Evolutionary conservation across 768 basidiomycete species (phyloP), one percentile per base, ranked within the genome.

Genomic region (Sistotremastrum niveocremeum): DNA sequence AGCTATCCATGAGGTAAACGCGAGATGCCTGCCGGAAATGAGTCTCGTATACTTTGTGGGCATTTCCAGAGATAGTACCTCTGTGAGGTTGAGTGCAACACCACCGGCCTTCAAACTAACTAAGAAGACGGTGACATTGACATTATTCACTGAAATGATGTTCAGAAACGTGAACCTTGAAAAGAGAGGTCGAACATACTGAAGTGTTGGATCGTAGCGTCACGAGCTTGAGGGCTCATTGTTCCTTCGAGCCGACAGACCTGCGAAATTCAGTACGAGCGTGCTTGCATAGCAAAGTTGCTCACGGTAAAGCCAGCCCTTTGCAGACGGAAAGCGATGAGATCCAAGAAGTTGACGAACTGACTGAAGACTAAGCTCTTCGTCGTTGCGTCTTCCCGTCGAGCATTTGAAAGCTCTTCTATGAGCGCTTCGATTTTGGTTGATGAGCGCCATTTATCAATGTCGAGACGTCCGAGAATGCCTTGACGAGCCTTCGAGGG

Each of bases 361-460:
- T 94, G 91, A 53, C 86, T 89, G 60, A 98, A 99, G 11, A 99
- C 94, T 44, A 99, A 76, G 61, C 86, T 90, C 68, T 99, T 99
- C 33, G 88, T 90, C 7, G 91, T 94, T 31, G 82, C 72, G 59
- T 97, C 88, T 57, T 91, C 75, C 50, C 71, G 61, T 34, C 91
- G 72, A 37, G 95, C 70, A 60, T 87, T 89, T 56, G 74, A 79
- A 45, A 99, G 64, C 64, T 99, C 95, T 62, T 99, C 95, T 3
- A 98, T 70, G 4, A 99, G 71, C 2, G 94, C 93, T 60, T 99
- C 95, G 38, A 98, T 88, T 69, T 98, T 99, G 4, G 90, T 81
- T n/a, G 88, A 93, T 1, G 90, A 94, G 41, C 89, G 76, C 89
- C 90, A 95, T 40, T 77, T 80, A 52, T 87, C 78, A 11, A 97